A percentile compares a stretch with the other conserved stretches of the same genome.
phyloP scores from a whole-genome alignment of 345 rosid genomes.

The Bruguiera gymnorhiza region DNA sequence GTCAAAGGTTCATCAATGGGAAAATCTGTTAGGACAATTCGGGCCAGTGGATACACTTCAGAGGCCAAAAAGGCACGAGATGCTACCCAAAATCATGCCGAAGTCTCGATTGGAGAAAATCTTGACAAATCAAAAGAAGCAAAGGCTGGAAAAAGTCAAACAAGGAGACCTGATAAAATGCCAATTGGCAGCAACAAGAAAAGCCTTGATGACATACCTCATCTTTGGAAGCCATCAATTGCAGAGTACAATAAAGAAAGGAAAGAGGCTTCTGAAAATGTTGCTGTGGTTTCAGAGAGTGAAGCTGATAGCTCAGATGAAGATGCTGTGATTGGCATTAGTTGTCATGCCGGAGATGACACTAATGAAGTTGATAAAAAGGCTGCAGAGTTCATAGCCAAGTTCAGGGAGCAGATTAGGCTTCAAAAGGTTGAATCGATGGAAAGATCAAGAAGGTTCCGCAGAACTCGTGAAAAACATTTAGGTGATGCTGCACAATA shows the following conservation, averaged over 20 bases:
- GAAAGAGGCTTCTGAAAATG: slow-evolving; percentile 13
- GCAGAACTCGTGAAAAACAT: slow-evolving; percentile 22
- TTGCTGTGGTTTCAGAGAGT: slow-evolving; percentile 16
- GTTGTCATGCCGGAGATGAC: slow-evolving; percentile 38
- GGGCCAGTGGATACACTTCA: slow-evolving; percentile 27
- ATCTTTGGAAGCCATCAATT: slow-evolving; percentile 5
- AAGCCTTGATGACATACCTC: slow-evolving; percentile 11
- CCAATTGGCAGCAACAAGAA: slow-evolving; percentile 15
- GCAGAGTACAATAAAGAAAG: slow-evolving; percentile 15
- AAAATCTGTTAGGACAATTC: slow-evolving; percentile 68
- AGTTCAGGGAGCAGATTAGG: slow-evolving; percentile 79
- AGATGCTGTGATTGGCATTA: slow-evolving; percentile 10
- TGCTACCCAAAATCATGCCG: slow-evolving; percentile 19
- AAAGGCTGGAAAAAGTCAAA: slow-evolving; percentile 17
- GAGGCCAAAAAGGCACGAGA: slow-evolving; percentile 31
- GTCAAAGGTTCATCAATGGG: slow-evolving; percentile 46
- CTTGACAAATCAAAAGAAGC: slow-evolving; percentile 18
- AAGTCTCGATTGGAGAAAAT: slow-evolving; percentile 13
- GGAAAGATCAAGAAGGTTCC: slow-evolving; percentile 46
- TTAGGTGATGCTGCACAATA: slow-evolving; percentile 13
- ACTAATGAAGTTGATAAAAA: slow-evolving; percentile 73
- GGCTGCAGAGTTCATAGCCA: slow-evolving; percentile 92
- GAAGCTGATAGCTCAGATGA: slow-evolving; percentile 31
- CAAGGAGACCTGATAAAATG: slow-evolving; percentile 17
- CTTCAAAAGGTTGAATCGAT: slow-evolving; percentile 67